Evolutionary conservation across 345 rosid species (phyloP), one percentile per base, ranked within the genome.

Genomic region (Gossypium australe): DNA sequence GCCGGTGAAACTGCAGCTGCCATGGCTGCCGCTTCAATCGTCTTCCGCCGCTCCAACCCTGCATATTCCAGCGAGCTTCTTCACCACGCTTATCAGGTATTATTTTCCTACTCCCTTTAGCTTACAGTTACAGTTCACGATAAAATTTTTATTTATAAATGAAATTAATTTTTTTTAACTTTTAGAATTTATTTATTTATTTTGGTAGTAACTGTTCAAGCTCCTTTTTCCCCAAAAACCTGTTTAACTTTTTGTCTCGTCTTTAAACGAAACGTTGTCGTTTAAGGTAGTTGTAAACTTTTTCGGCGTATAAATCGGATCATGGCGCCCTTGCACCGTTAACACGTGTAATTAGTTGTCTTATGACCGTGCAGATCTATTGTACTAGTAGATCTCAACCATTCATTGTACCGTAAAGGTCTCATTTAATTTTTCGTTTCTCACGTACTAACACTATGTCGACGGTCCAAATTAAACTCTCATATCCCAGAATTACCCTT

Each of bases 1-100:
- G 97, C 99, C 45, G 98, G 97, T 20, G 99, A 95, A 85, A 93
- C 98, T 1, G 94, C 99, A 16, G 98, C 99, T 11, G 97, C 99
- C 4, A 90, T 95, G 99, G 99, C 99, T 11, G 98, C 99, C 11
- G 97, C 99, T 22, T 90, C 99, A 29, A 85, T 95, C 13, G 97
- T 95, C 25, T 95, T 95, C 88, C 96, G 90, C 79, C 89, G 78
- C 66, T 77, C 81, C 56, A 83, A 95, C 81, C 92, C 94, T 1
- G 84, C 87, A 24, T 96, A 96, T 73, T 82, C 98, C 81, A 83
- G 74, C 44, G 84, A 86, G 83, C 94, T 96, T 11, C 91, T 96
- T 82, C 76, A 63, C 22, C 99, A 93, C 67, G 96, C 98, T 16
- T 83, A 84, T 75, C 94, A 96, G 97, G 99, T 93, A 69, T 25